Base-by-base conservation (phyloP, 2,329 filamentous ascomycete genomes). In the Fonsecaea nubica region DNA sequence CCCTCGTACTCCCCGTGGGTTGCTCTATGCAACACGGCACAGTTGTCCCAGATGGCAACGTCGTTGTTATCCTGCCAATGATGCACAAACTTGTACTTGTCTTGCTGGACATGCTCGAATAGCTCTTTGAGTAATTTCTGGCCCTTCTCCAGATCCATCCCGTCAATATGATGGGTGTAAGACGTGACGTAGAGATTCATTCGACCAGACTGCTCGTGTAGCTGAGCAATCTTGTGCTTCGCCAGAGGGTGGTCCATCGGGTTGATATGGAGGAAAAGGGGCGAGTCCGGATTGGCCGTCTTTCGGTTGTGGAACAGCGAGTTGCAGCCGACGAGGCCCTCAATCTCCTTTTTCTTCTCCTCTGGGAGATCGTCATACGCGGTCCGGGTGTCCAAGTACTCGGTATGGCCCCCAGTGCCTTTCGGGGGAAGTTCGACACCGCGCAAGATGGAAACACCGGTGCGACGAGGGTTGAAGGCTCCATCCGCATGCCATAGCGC, bases 351-450 rank as follows among this genome's bases (percentile, higher is more conserved):
- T 40, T 65, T 65, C 48, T 15, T 55, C 25, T 61, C 63, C 55
- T 54, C 57, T 2, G 63, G 52, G 25, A 65, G 63, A 12, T 65
- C 63, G 15, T 62, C 50, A 21, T 65, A 65, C 25, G 63, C 63
- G 13, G 56, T 48, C 5, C 63, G 54, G 13, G 55, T 21, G 45
- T 64, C 62, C 12, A 53, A 7, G 18, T 36, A 64, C 50, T 64
- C 63, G 4, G 63, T 64, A 15, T 59, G 30, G 21, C 62, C 55
- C 10, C 60, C 60, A 8, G 48, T 55, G 33, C 58, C 48, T 25
- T 52, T 53, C 3, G 60, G 60, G 15, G 60, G 60, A 9, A 62
- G 48, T 35, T 62, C 60, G 7, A 62, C 50, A 4, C 48, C 48
- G 10, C 60, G 48, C 15, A 62, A 36, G 15, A 62, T 54, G 10